Evolutionary conservation across 202 grass and related monocot species (phyloP), one percentile per base, ranked within the genome.

Genomic region (Digitaria exilis): DNA sequence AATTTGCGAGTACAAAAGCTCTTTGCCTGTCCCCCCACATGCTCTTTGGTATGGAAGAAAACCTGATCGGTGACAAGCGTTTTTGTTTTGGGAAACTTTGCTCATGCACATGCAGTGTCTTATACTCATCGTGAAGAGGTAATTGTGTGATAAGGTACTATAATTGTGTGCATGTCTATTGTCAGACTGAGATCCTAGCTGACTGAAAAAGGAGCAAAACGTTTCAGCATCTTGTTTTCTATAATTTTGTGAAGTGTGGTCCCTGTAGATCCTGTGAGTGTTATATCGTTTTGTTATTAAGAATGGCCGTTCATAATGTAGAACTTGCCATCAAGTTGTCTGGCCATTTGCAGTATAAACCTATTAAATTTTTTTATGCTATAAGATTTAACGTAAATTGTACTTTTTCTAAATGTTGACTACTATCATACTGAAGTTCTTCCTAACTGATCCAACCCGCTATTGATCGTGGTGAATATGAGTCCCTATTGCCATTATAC

Each of bases 191-290:
- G 16, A 3, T 67, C 84, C 61, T 25, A 84, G 15, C 25, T 69
- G 25, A 61, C 25, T 28, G 25, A 42, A 88, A 84, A 69, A 63
- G 51, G 62, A 51, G 42, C 14, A 60, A 68, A 69, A 54, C 28
- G 51, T 75, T 75, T 75, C 50, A 54, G 31, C 61, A 61, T 68
- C 3, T 64, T 54, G 25, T 69, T 64, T 46, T 28, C 7, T 84
- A 42, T 6, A 51, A 24, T 79, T 42, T 42, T 79, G n/a, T 85
- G 69, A 85, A 21, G 15, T 57, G 6, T 55, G 29, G 31, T 58
- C 12, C 44, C 59, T 62, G 44, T 69, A 80, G 34, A 45, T 61
- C 57, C 62, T 57, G 11, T 32, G 12, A 78, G 2, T 67, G 37
- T 50, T 49, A 39, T 67, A 31, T 17, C 24, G 45, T 78, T 9